Conservation (phyloP, 208 protist species). For the Wallacemonas rigidus region DNA sequence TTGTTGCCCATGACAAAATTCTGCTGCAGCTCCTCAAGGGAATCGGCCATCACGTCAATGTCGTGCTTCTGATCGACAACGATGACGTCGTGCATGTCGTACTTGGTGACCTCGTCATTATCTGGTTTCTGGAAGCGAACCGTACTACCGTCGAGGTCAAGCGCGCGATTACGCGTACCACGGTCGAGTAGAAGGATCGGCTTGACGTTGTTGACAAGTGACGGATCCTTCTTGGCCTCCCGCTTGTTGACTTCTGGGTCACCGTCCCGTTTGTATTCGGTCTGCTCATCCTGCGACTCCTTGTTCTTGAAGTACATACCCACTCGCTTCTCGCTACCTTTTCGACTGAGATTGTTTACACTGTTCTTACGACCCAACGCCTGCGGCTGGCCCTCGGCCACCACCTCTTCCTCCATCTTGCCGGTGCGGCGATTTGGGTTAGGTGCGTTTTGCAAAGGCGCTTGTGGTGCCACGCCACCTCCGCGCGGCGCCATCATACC, state of each 20-base stretch:
- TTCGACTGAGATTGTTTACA: slow-evolving; percentile 37
- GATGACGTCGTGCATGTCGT: slow-evolving; percentile 67
- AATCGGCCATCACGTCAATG: slow-evolving; percentile 42
- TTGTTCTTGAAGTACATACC: slow-evolving; percentile 88
- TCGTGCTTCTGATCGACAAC: slow-evolving; percentile 37
- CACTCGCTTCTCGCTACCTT: slow-evolving; percentile 65
- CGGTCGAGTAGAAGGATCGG: slow-evolving; percentile 55
- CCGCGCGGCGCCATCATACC: slow-evolving; percentile 6
- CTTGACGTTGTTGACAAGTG: slow-evolving; percentile 53
- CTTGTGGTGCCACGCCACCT: slow-evolving; percentile 17
- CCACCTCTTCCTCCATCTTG: slow-evolving; percentile 27
- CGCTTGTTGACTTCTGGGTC: slow-evolving; percentile 45
- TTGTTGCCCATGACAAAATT: slow-evolving; percentile 66
- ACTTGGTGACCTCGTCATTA: slow-evolving; percentile 66
- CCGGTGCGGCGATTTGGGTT: slow-evolving; percentile 22
- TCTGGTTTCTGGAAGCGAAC: slow-evolving; percentile 44
- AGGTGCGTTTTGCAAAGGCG: neutral
- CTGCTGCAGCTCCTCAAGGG: slow-evolving; percentile 63
- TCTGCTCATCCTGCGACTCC: slow-evolving; percentile 36
- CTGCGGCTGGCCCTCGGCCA: slow-evolving; percentile 38
- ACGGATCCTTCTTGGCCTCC: slow-evolving; percentile 40
- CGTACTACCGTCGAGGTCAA: slow-evolving; percentile 65
- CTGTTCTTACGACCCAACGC: slow-evolving; percentile 48
- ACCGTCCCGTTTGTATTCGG: slow-evolving; percentile 75
- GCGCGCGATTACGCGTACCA: slow-evolving; percentile 1